Base-by-base conservation (phyloP, 1,284 basidiomycete genomes). In the Trametes polyzona region DNA sequence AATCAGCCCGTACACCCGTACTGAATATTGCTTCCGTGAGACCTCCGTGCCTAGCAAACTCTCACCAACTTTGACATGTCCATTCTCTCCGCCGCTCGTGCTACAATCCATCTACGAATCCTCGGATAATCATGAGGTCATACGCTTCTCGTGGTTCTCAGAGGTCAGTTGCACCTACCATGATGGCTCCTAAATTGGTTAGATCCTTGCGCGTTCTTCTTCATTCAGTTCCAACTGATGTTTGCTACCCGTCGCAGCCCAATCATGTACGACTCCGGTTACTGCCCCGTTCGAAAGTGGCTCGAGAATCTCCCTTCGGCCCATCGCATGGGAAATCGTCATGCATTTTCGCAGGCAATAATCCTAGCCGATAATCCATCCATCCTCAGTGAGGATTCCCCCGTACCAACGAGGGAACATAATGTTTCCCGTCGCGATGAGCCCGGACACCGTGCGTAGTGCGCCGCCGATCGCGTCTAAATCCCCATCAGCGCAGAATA, bases 41-140 rank as follows among this genome's bases (percentile, higher is more conserved):
- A 50, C 29, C 10, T 5, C 27, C 2, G 8, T 1, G 12, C 1
- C n/a, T 9, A n/a, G 23, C 6, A 21, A n/a, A 37, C n/a, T 52
- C 50, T 33, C 50, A 50, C 27, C 27, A 21, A 2, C 21, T 33
- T 29, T 41, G 24, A 43, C 16, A 21, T 11, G 14, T 17, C 23
- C 16, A 33, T 40, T 21, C 23, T 17, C 26, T 55, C 46, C 50
- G 53, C 35, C 23, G 27, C 26, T 48, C 59, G 52, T 37, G 52
- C 55, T 47, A 52, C 52, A 19, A 5, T 19, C 40, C 48, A 16
- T 30, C 24, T 37, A 40, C 44, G 26, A 53, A 58, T 53, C 47
- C 35, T 63, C 61, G 61, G 58, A 60, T 58, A 63, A 55, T 58
- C 58, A 58, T 58, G 58, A 63, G 53, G 61, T 63, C 58, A 60